phyloP scores from a whole-genome alignment of 352 stramenopile species.

The Phytophthora pini region DNA sequence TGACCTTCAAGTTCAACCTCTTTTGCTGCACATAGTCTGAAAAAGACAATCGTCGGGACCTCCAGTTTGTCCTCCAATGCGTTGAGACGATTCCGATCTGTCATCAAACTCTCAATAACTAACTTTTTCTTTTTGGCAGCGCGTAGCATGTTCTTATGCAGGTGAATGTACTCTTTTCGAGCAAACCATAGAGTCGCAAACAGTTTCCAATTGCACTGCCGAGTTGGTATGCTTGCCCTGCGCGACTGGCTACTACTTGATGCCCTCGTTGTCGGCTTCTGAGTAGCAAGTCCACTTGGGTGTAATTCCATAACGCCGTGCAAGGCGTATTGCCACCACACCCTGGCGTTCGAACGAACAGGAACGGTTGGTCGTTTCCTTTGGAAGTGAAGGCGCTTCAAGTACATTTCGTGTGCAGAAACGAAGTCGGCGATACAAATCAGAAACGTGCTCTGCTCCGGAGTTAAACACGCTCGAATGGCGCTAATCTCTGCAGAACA shows the following conservation, averaged over 20 bases:
- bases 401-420: conserved; percentile 81
- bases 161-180: conserved; percentile 76
- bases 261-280: conserved; percentile 11
- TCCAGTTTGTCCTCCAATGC: conserved; percentile 77
- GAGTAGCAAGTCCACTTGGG: conserved; percentile 4
- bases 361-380: conserved; percentile 63
- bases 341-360: conserved; percentile 50
- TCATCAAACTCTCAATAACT: conserved; percentile 48
- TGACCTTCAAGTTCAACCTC: conserved; percentile 75
- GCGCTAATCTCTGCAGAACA: conserved; percentile 75
- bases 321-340: conserved; percentile 86
- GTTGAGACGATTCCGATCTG: conserved; percentile 54
- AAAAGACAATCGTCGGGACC: conserved; percentile 86
- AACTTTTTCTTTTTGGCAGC: conserved; percentile 74
- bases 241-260: background rate
- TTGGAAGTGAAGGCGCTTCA: conserved; percentile 83
- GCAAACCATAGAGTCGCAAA: conserved; percentile 64
- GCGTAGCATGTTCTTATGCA: conserved; percentile 75
- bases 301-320: conserved; percentile 74
- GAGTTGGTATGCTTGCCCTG: conserved; percentile 16
- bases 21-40: conserved; percentile 65
- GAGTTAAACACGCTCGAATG: conserved; percentile 68
- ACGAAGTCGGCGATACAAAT: conserved; percentile 81
- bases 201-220: conserved; percentile 61
- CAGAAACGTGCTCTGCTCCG: conserved; percentile 80